Evolutionary conservation across 2,329 filamentous ascomycete genomes (phyloP).

Genomic region (Rasamsonia emersonii): DNA sequence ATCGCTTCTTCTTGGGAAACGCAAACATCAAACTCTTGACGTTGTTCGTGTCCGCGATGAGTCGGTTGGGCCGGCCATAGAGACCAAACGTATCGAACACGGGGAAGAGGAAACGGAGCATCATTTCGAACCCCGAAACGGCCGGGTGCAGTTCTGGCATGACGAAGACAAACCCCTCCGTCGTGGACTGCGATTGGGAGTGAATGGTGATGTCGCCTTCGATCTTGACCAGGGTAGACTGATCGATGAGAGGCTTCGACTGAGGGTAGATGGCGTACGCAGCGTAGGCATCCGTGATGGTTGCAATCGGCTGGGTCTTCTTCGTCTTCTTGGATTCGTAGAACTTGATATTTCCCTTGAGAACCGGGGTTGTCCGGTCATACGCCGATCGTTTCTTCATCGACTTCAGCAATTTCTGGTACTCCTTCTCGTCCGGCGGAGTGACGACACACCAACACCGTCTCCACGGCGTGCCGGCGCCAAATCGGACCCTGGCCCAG

Average conservation of each 20-base stretch:
- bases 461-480: conserved; percentile 90
- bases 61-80: conserved; percentile 78
- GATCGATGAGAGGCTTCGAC: conserved; percentile 84
- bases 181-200: conserved; percentile 63
- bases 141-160: conserved; percentile 95
- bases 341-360: conserved; percentile 89
- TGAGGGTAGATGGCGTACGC: conserved; percentile 96
- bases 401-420: conserved; percentile 72
- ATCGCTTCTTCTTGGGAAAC: conserved; percentile 79
- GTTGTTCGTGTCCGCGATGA: conserved; percentile 82
- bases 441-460: conserved; percentile 94
- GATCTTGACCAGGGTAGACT: conserved; percentile 87
- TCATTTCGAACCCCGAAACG: conserved; percentile 88
- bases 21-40: conserved; percentile 93
- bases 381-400: conserved; percentile 77
- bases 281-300: conserved; percentile 81
- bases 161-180: conserved; percentile 92
- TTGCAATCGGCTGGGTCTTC: conserved; percentile 81
- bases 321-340: conserved; percentile 93
- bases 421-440: conserved; percentile 89
- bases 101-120: conserved; percentile 85
- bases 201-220: conserved; percentile 88
- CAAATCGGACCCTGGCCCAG: conserved; percentile 92
- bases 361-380: conserved; percentile 59
- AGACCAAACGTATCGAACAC: conserved; percentile 87